A percentile compares a stretch with the other conserved stretches of the same genome.
Evolutionary conservation across 106 monocot species (phyloP).

Genomic region (Acorus calamus): DNA sequence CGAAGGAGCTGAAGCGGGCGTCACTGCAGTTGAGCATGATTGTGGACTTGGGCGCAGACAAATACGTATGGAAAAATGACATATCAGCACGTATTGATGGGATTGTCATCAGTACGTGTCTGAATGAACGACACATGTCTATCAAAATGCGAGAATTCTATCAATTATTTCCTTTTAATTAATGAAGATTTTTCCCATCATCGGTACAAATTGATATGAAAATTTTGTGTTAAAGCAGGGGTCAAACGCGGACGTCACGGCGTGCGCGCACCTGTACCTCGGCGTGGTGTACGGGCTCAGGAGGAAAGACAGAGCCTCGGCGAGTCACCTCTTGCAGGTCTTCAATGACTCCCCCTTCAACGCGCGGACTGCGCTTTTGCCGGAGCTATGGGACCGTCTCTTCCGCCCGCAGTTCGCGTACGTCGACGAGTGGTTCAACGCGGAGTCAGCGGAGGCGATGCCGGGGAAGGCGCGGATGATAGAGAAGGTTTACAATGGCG

Average conservation of each 20-base stretch:
- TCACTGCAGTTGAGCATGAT: constrained; percentile 31
- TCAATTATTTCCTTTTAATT: too few species aligned
- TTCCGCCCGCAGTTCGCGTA: constrained; percentile 35
- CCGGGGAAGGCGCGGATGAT: constrained; percentile 20
- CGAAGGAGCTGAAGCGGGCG: constrained; percentile 25
- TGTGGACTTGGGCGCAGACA: constrained; percentile 9
- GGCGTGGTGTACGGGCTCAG: constrained; percentile 34
- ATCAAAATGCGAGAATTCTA: too few species aligned
- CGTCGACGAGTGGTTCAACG: constrained; percentile 32
- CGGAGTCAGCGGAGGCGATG: constrained; percentile 18
- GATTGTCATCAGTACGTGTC: background rate
- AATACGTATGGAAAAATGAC: constrained; percentile 13
- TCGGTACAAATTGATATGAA: too few species aligned
- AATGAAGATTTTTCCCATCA: too few species aligned
- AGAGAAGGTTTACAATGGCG: constrained; percentile 26
- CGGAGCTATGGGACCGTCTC: constrained; percentile 41
- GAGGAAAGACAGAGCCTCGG: constrained; percentile 33
- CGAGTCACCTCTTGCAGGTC: constrained; percentile 38
- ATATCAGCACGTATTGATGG: background rate
- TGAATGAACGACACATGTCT: too few species aligned
- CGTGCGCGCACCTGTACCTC: constrained; percentile 55
- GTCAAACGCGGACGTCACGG: constrained; percentile 22
- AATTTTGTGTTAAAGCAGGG: too few species aligned
- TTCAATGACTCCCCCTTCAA: constrained; percentile 31
- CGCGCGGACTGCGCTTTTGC: constrained; percentile 31